Conservation (phyloP, 2,329 filamentous ascomycete genomes). For the Trichocomaceae sp. region DNA sequence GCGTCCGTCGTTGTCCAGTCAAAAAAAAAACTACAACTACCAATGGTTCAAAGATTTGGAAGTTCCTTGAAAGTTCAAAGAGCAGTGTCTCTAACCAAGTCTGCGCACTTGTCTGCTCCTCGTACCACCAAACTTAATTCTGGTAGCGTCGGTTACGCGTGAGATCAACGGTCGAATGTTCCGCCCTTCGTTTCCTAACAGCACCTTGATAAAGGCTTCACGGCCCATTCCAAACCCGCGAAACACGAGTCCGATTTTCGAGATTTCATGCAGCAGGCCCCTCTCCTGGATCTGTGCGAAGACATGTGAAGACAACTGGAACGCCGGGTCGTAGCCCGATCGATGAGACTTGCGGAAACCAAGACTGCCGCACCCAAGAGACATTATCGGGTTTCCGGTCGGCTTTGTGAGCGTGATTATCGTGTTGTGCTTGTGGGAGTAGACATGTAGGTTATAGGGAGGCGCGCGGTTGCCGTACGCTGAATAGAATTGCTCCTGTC, state of each 20-base stretch:
- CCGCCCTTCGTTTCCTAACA: conserved; percentile 79
- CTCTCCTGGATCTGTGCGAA: conserved; percentile 78
- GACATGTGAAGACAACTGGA: conserved; percentile 78
- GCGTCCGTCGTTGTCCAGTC: neutral
- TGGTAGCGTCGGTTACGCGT: conserved; percentile 76
- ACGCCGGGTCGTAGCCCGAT: conserved; percentile 81
- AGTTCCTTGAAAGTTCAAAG: neutral
- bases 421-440: conserved; percentile 85
- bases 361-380: conserved; percentile 75
- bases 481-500: conserved; percentile 11
- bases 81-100: conserved; percentile 49
- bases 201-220: conserved; percentile 81
- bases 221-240: conserved; percentile 81
- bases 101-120: conserved; percentile 79
- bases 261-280: conserved; percentile 68
- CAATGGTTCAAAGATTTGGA: neutral
- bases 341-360: conserved; percentile 82
- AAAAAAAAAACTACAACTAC: no score
- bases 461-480: conserved; percentile 31
- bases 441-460: conserved; percentile 82
- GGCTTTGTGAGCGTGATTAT: conserved; percentile 86
- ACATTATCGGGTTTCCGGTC: conserved; percentile 70
- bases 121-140: conserved; percentile 91
- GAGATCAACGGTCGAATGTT: conserved; percentile 66
- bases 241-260: conserved; percentile 69